Percentiles rank a stretch among this genome's conserved stretches.
Conservation (phyloP, 192 early-diverging fungal species). For the Backusella parvicylindrica region DNA sequence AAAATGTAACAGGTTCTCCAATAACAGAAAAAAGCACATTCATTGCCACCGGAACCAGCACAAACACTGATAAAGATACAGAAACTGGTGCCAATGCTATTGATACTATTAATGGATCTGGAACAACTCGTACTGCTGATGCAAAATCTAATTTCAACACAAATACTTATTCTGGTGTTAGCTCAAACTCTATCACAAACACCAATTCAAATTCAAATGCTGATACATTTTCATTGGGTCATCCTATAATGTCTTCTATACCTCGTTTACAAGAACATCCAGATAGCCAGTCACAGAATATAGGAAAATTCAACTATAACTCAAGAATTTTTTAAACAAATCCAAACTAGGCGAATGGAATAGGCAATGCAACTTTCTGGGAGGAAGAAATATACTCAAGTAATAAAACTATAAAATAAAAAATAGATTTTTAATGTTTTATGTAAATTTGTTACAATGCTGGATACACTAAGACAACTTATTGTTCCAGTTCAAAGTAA, state of each 20-base stretch:
- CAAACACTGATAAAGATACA: neutral
- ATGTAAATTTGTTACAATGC: neutral
- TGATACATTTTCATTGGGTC: neutral
- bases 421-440: neutral
- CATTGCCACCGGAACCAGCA: neutral
- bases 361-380: neutral
- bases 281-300: neutral
- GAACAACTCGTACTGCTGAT: neutral
- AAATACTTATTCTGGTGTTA: no score
- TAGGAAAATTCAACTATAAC: neutral
- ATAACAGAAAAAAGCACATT: neutral
- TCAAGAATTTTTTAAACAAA: neutral
- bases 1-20: neutral
- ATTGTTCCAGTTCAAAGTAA: no score
- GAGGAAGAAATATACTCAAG: neutral
- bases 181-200: neutral
- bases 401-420: neutral
- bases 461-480: no score
- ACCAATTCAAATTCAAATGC: neutral
- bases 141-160: neutral
- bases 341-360: neutral
- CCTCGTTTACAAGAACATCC: neutral
- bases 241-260: neutral
- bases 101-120: neutral
- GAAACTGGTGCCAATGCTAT: neutral